Evolutionary conservation across 2,329 filamentous ascomycete species (phyloP), one percentile per base, ranked within the genome.

Genomic region (Rachicladosporium sp.): DNA sequence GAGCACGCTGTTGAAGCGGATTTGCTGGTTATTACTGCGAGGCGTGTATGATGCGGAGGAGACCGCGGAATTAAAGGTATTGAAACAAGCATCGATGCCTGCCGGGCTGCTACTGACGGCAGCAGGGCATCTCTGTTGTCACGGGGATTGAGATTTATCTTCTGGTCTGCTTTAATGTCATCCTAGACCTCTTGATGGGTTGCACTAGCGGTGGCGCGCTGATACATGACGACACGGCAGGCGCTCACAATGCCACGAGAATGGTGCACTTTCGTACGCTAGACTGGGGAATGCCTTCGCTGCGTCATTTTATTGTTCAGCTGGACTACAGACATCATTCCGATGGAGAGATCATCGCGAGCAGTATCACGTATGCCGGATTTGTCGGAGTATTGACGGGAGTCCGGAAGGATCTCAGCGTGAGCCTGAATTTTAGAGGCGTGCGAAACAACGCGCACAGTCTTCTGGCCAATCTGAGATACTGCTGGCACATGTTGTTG

Each of bases 151-250:
- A 71, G 1, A 62, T 80, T 53, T 74, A 77, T 46, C 56, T 80
- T 1, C 61, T 82, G 0, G 68, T 82, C 3, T 69, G 69, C 2
- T 68, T 79, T 48, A 82, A 82, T 47, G 72, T 74, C 2, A 57
- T 80, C 2, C 62, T 82, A 1, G 78, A 82, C 49, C 58, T 73
- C 4, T 61, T 82, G 29, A 69, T 82, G 58, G 78, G 77, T 2
- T 82, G 78, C 52, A 80, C 77, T 1, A 78, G 73, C 44, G 73
- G 73, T 12, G 73, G 65, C 10, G 59, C 61, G 8, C 46, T 48
- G 2, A 34, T 40, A 4, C 27, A 31, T 10, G 27, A 36, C n/a
- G 31, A 35, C 4, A 23, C n/a, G 5, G 23, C 23, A 7, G 2
- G 7, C 6, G 23, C 5, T 27, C 23, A 27, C 23, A 27, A 8